These are phyloP conservation scores for Nemania abortiva DNA, from an alignment of 2,329 filamentous ascomycete species.

Conservation along the genomic window DNA sequence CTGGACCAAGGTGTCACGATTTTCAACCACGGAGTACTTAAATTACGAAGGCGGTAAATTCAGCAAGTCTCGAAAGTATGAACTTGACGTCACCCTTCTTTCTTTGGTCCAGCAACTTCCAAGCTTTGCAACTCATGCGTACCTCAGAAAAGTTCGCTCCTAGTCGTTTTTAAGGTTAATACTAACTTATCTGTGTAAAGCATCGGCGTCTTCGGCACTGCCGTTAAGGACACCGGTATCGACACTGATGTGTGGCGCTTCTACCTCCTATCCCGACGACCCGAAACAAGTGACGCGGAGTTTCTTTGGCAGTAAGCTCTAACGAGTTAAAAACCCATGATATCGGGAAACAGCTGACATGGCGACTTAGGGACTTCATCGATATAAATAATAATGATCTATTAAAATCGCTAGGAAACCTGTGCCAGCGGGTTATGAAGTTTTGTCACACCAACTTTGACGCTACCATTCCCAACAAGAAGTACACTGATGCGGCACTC, in stretches of 20 bases:
- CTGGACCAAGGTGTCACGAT: slow-evolving; percentile 90
- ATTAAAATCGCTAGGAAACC: slow-evolving; percentile 78
- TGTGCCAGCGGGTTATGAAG: slow-evolving; percentile 63
- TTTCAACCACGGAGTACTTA: slow-evolving; percentile 86
- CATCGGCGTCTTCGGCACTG: slow-evolving; percentile 81
- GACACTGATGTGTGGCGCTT: slow-evolving; percentile 92
- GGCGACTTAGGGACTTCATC: slow-evolving; percentile 70
- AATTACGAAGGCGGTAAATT: slow-evolving; percentile 75
- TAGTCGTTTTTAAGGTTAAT: not conserved
- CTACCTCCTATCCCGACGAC: slow-evolving; percentile 86
- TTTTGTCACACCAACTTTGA: slow-evolving; percentile 74
- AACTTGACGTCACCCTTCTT: not conserved
- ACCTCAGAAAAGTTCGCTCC: not conserved
- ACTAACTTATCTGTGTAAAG: slow-evolving; percentile 17
- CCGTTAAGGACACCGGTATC: slow-evolving; percentile 87
- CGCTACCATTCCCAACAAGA: slow-evolving; percentile 68
- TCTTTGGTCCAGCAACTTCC: not conserved
- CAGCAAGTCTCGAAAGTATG: slow-evolving; percentile 77
- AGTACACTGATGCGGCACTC: slow-evolving; percentile 52
- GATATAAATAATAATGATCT: slow-evolving; percentile 89
- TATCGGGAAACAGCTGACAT: slow-evolving; percentile 46
- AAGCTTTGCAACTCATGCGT: not conserved
- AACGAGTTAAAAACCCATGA: slow-evolving; percentile 11
- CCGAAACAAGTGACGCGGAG: slow-evolving; percentile 87
- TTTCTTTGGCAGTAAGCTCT: slow-evolving; percentile 78